Evolutionary conservation across 495 filamentous ascomycete genomes (phyloP), one percentile per base, ranked within the genome.

Genomic region (Neurospora hispaniola): DNA sequence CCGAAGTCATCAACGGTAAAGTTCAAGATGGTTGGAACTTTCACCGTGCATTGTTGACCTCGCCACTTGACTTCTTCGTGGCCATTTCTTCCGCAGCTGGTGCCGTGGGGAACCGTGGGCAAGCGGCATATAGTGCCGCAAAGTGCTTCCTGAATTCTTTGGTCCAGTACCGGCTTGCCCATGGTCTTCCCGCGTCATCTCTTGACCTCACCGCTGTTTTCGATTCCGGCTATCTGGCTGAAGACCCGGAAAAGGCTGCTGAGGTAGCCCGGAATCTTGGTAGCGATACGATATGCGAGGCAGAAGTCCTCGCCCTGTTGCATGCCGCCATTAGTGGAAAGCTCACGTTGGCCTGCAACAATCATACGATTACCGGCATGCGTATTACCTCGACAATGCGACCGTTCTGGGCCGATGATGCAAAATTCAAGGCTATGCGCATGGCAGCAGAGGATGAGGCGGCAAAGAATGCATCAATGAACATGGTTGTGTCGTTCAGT

Each of bases 1-100:
- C 76, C 16, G 78, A 80, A 5, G 86, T 84, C 59, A 85, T 86
- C 27, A 79, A 82, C 69, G 85, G 87, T 40, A 90, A 90, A 77
- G 86, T 90, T 2, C 76, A 85, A 35, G 88, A 86, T 11, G 80
- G 83, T 10, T 84, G 85, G 85, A 87, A 90, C 77, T 80, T 92
- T 69, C 89, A 92, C 77, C 77, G 86, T 44, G 74, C 78, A 3
- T 82, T 91, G 31, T 81, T 75, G 12, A 75, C 77, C 71, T 69
- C 79, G 5, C 80, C 85, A 9, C 84, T 92, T 1, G 90, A 92
- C 76, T 93, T 93, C 83, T 92, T 92, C 79, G 80, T 91, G 35
- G 84, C 84, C 44, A 85, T 91, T 42, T 90, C 88, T 6, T 92
- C 90, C 5, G 81, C 89, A 8, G 82, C 88, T 16, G 88, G 86